Conservation (phyloP, 345 rosid species). For the Citrus cavaleriei region DNA sequence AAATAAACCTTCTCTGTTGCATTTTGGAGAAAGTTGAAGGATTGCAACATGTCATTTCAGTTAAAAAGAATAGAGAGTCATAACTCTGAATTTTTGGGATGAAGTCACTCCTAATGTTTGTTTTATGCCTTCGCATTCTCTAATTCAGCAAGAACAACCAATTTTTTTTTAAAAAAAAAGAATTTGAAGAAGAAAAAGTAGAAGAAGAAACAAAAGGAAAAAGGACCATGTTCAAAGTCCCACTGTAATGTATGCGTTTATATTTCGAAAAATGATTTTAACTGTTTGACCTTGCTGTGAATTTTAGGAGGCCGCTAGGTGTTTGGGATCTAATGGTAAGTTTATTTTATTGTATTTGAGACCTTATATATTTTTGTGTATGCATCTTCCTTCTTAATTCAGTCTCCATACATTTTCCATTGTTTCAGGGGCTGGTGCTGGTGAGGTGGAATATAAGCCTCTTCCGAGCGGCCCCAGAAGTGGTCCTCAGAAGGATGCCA, state of each 20-base stretch:
- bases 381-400: background rate
- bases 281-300: background rate
- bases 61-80: background rate
- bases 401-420: background rate
- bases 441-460: constrained; percentile 27
- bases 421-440: constrained; percentile 20
- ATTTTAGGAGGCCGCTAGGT: constrained; percentile 35
- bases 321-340: constrained; percentile 29
- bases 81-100: background rate
- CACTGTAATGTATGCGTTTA: background rate
- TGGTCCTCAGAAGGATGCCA: constrained; percentile 1
- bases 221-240: background rate
- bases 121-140: background rate
- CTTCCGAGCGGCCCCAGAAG: constrained; percentile 25
- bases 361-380: background rate
- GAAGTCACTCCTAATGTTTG: background rate
- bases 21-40: background rate
- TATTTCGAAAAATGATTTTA: background rate
- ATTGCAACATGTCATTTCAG: background rate
- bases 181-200: too few relatives aligned
- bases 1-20: background rate
- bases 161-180: too few relatives aligned
- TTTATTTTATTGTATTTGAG: background rate
- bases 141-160: too few relatives aligned
- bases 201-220: too few relatives aligned